Conservation (phyloP, 2,329 filamentous ascomycete genomes). For the Fusarium newnesense region DNA sequence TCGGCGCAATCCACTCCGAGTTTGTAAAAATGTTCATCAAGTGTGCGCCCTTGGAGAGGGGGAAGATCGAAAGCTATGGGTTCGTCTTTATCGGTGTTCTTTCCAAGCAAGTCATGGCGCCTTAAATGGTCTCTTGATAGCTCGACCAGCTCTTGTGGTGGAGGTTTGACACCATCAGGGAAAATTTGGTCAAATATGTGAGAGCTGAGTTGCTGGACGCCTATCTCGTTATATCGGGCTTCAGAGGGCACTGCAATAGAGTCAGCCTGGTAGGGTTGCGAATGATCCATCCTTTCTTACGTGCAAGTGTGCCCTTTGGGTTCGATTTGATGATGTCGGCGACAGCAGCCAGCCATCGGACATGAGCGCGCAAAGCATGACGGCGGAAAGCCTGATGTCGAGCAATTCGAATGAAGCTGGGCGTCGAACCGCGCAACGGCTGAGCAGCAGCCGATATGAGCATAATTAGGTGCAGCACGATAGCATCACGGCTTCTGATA, state of each 20-base stretch:
- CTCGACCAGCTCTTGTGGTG: conserved; percentile 77
- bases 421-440: conserved; percentile 54
- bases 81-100: conserved; percentile 80
- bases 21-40: conserved; percentile 95
- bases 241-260: conserved; percentile 57
- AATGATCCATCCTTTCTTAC: conserved; percentile 47
- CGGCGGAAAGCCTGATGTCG: conserved; percentile 57
- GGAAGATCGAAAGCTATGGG: conserved; percentile 91
- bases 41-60: conserved; percentile 76
- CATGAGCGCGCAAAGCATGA: conserved; percentile 49
- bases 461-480: conserved; percentile 41
- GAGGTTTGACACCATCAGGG: conserved; percentile 62
- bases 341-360: conserved; percentile 58
- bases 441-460: conserved; percentile 48
- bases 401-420: conserved; percentile 63
- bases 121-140: conserved; percentile 84
- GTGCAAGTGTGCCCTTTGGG: conserved; percentile 49
- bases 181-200: conserved; percentile 89
- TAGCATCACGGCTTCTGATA: conserved; percentile 40
- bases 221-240: conserved; percentile 89
- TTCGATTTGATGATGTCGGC: conserved; percentile 39
- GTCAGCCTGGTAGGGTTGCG: not conserved
- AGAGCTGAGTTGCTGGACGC: conserved; percentile 90
- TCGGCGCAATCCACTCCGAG: conserved; percentile 88
- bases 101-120: conserved; percentile 88